These are phyloP conservation scores for Straminergon stramineum DNA, from an alignment of 225 moss, liverwort and hornwort genomes.

Conservation along the genomic window DNA sequence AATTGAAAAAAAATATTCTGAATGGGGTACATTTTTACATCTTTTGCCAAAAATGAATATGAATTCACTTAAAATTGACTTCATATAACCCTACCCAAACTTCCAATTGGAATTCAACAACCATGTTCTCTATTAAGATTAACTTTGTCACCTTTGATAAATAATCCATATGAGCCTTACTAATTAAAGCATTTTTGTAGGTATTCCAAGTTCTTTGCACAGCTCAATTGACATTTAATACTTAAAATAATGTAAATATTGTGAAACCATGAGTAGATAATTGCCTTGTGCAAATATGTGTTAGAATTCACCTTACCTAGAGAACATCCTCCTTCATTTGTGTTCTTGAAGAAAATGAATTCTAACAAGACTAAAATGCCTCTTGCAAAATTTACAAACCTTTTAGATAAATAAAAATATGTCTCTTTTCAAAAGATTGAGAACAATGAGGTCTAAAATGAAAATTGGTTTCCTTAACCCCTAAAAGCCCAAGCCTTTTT, in stretches of 20 bases:
- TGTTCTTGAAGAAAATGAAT: background rate
- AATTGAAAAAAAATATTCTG: background rate
- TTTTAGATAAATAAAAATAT: background rate
- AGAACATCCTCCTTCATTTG: too few relatives aligned
- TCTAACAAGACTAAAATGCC: background rate
- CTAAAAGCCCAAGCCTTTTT: too few relatives aligned
- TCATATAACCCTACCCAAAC: background rate
- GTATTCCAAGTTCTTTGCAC: background rate
- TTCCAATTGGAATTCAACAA: background rate
- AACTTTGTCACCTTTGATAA: background rate
- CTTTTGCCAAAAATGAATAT: background rate
- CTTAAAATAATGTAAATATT: background rate
- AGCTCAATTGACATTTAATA: background rate
- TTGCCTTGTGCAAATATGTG: background rate
- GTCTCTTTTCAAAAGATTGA: background rate
- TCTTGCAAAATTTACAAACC: too few relatives aligned
- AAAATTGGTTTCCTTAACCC: background rate
- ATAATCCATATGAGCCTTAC: background rate
- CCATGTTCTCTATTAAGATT: background rate
- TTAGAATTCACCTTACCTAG: background rate
- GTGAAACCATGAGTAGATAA: background rate
- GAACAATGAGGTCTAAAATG: background rate
- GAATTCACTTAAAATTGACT: background rate
- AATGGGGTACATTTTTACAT: background rate
- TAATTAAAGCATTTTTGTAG: background rate